Evolutionary conservation across 371 early-diverging fungal genomes (phyloP), one percentile per base, ranked within the genome.

Genomic region (Actinomucor elegans): DNA sequence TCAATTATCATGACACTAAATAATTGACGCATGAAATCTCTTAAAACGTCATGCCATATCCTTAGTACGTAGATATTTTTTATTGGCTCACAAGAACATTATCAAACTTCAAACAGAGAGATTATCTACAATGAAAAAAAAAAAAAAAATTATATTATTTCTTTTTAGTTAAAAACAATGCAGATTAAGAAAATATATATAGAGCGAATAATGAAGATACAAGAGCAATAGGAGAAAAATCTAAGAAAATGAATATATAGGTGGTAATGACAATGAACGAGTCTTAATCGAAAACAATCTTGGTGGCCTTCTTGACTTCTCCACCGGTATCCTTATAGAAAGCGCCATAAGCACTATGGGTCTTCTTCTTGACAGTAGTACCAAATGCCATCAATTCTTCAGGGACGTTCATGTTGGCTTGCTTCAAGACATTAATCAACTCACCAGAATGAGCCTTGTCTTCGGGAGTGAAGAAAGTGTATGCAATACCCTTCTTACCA

Each of bases 281-380:
- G 18, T n/a, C 12, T 27, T 77, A 75, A 46, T 83, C 84, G 67
- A 98, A 98, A 12, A 81, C 82, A 58, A 96, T 94, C 84, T 94
- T 95, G 52, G 89, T 94, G 1, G 91, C 82, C 80, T 96, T 98
- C 48, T 77, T 83, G 37, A 66, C 80, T 44, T 86, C 81, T 47
- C 27, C 62, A n/a, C 91, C 92, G 29, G 96, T 73, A 35, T 96
- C 97, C 73, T 94, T 97, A 64, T 83, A 92, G 68, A 96, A 96
- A 21, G 96, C 96, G 50, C 98, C 98, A 63, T 97, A 98, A 46
- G 89, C 90, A 29, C 85, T 80, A 73, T 98, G 96, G 24, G 92
- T 81, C 90, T 96, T 97, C 86, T 93, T 94, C 81, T 96, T 97
- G 63, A 94, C 94, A 9, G 94, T 93, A 27, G 92, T 92, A 35